phyloP scores from a whole-genome alignment of 1,284 basidiomycete genomes.

The Sparassis latifolia region DNA sequence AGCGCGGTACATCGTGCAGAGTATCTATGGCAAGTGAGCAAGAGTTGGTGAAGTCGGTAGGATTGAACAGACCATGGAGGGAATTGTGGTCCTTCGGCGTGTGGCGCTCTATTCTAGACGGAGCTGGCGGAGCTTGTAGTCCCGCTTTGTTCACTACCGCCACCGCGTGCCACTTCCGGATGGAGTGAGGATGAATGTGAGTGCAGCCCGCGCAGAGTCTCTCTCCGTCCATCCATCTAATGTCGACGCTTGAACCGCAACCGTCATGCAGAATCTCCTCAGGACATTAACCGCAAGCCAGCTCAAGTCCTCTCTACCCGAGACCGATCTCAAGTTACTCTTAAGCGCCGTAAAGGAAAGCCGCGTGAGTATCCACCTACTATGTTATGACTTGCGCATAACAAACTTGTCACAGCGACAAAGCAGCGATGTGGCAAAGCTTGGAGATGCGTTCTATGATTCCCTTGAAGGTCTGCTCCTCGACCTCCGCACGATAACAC shows the following conservation, averaged over 20 bases:
- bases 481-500: constrained; percentile 75
- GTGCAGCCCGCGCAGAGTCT: constrained; percentile 10
- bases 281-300: constrained; percentile 68
- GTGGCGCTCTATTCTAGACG: neutral
- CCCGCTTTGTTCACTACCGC: constrained; percentile 23
- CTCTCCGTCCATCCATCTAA: constrained; percentile 22
- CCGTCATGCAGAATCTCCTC: constrained; percentile 58
- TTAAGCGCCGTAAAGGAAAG: constrained; percentile 70
- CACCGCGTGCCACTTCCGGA: constrained; percentile 13
- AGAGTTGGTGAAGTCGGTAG: no score
- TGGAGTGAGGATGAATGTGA: constrained; percentile 36
- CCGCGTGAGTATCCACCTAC: constrained; percentile 47
- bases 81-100: no score
- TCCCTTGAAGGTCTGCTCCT: constrained; percentile 80
- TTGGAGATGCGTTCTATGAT: constrained; percentile 87
- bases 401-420: neutral
- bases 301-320: constrained; percentile 42
- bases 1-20: no score
- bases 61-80: no score
- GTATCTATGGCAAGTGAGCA: no score
- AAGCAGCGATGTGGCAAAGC: constrained; percentile 35
- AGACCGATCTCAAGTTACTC: constrained; percentile 64
- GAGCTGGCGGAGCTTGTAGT: constrained; percentile 29
- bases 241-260: constrained; percentile 14
- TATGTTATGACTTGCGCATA: constrained; percentile 6